Evolutionary conservation across 345 rosid species (phyloP), one percentile per base, ranked within the genome.

Genomic region (Durio zibethinus): DNA sequence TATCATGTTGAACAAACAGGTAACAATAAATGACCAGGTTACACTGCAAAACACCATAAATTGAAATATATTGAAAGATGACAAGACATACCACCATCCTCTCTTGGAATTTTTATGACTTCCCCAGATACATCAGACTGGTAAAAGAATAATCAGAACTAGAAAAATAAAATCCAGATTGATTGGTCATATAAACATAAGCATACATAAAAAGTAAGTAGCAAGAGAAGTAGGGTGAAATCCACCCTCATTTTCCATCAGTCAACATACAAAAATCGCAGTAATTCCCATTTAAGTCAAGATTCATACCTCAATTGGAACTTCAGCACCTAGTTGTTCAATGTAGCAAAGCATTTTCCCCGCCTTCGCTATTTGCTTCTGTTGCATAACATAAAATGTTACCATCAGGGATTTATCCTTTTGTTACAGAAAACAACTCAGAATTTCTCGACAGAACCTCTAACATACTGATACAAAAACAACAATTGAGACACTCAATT

Each of bases 101-200:
- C 81, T 48, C 84, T 80, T 52, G 93, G 89, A 80, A 94, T 88
- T 83, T 83, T 91, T 77, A 93, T 87, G 47, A 94, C 90, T 80
- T 93, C 94, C 3, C 97, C 97, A 4, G 93, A 78, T n/a, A 88
- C 80, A 81, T 93, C 92, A 66, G 97, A 87, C 98, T 94, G 92
- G 12, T 78, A 76, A 85, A 74, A 43, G 73, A 65, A 9, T 4
- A 16, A 50, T 72, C 40, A 57, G 61, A 45, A 71, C 57, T 15
- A 36, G 61, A 57, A 61, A n/a, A 20, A 73, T 16, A 71, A 27
- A 33, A 73, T 35, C 20, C 21, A 25, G 54, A 68, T 43, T 7
- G 53, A 11, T 67, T 42, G 53, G 12, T 12, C 31, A 40, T 68
- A 68, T 23, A 64, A 33, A 35, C 12, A 33, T 8, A 20, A 35